Base-by-base conservation (phyloP, 345 rosid species). In the Populus tremula region DNA sequence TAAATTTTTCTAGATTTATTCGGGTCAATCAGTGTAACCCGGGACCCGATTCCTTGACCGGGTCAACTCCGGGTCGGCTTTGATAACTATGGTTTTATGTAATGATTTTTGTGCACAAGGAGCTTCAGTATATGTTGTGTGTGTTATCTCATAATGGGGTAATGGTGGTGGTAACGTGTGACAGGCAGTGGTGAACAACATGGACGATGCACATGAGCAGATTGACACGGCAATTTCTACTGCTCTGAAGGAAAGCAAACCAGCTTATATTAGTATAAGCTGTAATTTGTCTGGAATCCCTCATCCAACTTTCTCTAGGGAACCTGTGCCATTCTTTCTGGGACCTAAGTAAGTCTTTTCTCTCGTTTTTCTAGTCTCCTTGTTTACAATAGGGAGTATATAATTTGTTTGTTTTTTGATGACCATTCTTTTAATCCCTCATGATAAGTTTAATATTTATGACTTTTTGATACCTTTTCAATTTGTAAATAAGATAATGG, bases 201-300 rank as follows among this genome's bases (percentile, higher is more conserved):
- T 89, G 87, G 92, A 88, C n/a, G 94, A 91, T 74, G 94, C 91
- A 2, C 92, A 89, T 50, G 92, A 91, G 74, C 89, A 78, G 10
- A 82, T 91, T 43, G 94, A 91, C 81, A 89, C 89, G 0, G 92
- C 94, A 0, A 89, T 91, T 61, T 91, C 94, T 5, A 91, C 92
- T 18, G 94, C 94, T 68, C 72, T 91, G 84, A 89, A 91, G 82
- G 92, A 91, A 80, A 89, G 91, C 68, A 89, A 91, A 74, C 94
- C 92, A 1, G 93, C 61, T 77, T 91, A 91, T 77, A 91, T 91
- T 33, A 91, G 95, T 71, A 87, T 91, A 78, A 64, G 91, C 82
- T 91, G 92, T 75, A 91, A 91, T 80, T 80, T 89, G 86, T 77
- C 92, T 20, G 91, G 83, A 69, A 88, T 89, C 83, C 89, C 85